These are phyloP conservation scores for Solanum habrochaites DNA, from an alignment of 257 asterid genomes.

Conservation along the genomic window DNA sequence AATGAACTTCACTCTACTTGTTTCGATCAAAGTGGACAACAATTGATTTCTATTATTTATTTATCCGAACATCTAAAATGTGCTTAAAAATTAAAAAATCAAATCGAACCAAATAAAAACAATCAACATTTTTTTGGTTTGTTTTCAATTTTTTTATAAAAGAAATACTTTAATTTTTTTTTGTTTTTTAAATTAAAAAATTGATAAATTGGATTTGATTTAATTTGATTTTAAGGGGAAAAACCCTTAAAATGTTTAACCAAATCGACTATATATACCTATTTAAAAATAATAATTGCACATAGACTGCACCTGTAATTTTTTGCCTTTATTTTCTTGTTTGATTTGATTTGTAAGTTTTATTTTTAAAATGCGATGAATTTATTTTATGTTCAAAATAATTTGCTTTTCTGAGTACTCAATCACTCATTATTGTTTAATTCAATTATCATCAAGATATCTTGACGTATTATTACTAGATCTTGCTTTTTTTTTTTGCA, in stretches of 20 bases:
- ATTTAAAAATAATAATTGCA: not conserved
- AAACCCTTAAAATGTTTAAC: not conserved
- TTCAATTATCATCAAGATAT: not conserved
- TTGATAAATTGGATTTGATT: not conserved
- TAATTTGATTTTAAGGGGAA: not conserved
- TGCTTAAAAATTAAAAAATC: not conserved
- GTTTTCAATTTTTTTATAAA: not conserved
- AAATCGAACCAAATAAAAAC: not conserved
- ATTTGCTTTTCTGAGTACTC: not conserved
- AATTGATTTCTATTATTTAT: not conserved
- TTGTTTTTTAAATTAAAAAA: not conserved
- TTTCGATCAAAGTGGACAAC: not conserved
- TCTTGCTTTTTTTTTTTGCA: not conserved
- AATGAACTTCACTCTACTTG: not conserved
- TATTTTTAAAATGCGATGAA: not conserved
- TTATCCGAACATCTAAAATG: not conserved
- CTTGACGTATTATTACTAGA: not conserved
- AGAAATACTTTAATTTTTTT: not conserved
- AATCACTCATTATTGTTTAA: not conserved
- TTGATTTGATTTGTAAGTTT: not conserved
- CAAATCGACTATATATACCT: not conserved
- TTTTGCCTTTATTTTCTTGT: not conserved
- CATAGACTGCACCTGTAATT: not conserved
- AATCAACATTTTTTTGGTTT: not conserved
- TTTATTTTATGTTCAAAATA: not conserved